phyloP scores from a whole-genome alignment of 768 basidiomycete species.

The Termitomyces sp. region DNA sequence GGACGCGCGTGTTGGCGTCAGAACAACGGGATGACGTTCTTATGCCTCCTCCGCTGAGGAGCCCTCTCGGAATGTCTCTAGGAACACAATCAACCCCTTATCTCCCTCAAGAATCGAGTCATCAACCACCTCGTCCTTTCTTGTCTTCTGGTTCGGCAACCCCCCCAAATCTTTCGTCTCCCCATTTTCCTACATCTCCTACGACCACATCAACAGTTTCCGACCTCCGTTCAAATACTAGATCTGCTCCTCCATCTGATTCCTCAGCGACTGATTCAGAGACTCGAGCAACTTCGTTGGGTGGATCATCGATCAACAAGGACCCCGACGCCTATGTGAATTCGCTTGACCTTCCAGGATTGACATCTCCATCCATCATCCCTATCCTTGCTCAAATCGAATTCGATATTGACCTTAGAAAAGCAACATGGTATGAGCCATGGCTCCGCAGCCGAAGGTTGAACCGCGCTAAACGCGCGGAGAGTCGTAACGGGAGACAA shows the following conservation, averaged over 20 bases:
- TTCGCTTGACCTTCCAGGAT: slow-evolving; percentile 61
- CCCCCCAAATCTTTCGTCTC: slow-evolving; percentile 28
- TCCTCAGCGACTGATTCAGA: slow-evolving; percentile 38
- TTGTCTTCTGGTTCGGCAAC: slow-evolving; percentile 35
- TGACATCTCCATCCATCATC: slow-evolving; percentile 57
- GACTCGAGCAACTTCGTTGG: slow-evolving; percentile 50
- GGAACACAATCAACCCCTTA: slow-evolving; percentile 35
- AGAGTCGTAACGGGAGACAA: slow-evolving; percentile 29
- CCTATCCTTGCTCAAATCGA: slow-evolving; percentile 92
- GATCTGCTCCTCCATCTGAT: slow-evolving; percentile 44
- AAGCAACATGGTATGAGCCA: slow-evolving; percentile 81
- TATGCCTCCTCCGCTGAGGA: slow-evolving; percentile 23
- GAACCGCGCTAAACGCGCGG: slow-evolving; percentile 54
- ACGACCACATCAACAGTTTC: slow-evolving; percentile 51
- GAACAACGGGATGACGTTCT: slow-evolving; percentile 48
- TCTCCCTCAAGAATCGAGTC: slow-evolving; percentile 26
- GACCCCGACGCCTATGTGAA: slow-evolving; percentile 33
- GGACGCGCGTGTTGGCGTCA: slow-evolving; percentile 62
- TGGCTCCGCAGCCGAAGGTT: slow-evolving; percentile 66
- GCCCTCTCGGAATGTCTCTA: slow-evolving; percentile 35
- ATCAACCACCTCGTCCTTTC: slow-evolving; percentile 37
- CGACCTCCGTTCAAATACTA: slow-evolving; percentile 38
- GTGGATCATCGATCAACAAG: slow-evolving; percentile 21
- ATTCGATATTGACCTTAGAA: slow-evolving; percentile 83
- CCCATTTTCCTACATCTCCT: slow-evolving; percentile 39